Conservation (phyloP, 768 basidiomycete genomes). For the Phaeotremella fagi region DNA sequence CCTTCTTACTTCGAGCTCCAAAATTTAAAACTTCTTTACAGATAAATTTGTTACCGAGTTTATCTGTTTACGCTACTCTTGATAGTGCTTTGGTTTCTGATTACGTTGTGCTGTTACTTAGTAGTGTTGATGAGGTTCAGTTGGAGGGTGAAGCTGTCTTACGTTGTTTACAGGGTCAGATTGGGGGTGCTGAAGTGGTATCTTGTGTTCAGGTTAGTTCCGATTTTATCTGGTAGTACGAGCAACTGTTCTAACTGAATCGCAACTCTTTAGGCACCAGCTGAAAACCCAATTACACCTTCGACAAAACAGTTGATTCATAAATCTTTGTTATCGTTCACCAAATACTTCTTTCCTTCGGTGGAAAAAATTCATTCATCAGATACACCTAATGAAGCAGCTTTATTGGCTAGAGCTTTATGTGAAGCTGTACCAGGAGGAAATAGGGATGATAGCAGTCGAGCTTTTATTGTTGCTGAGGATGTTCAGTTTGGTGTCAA, state of each 20-base stretch:
- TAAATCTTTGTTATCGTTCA: conserved; percentile 88
- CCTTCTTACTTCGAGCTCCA: conserved; percentile 59
- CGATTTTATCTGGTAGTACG: conserved; percentile 52
- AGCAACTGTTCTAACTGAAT: no score
- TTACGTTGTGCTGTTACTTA: conserved; percentile 80
- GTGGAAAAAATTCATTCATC: conserved; percentile 73
- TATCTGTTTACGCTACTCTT: conserved; percentile 67
- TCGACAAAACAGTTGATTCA: conserved; percentile 63
- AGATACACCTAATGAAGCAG: conserved; percentile 24
- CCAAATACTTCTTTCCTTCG: conserved; percentile 86
- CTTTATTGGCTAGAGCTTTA: conserved; percentile 61
- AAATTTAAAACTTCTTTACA: conserved; percentile 88
- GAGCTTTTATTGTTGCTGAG: conserved; percentile 71
- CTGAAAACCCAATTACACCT: conserved; percentile 48
- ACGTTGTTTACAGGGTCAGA: conserved; percentile 77
- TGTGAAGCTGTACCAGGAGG: conserved; percentile 79
- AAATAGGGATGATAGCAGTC: conserved; percentile 68
- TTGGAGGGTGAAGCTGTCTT: conserved; percentile 80
- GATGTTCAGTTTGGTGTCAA: conserved; percentile 56
- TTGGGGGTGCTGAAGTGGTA: conserved; percentile 75
- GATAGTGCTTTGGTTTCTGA: conserved; percentile 85
- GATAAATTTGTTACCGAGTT: conserved; percentile 71
- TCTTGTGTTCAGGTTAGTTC: conserved; percentile 63
- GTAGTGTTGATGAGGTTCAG: conserved; percentile 74
- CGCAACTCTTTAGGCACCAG: conserved; percentile 21